phyloP scores from a whole-genome alignment of 345 rosid species.

The Aquilaria sinensis region DNA sequence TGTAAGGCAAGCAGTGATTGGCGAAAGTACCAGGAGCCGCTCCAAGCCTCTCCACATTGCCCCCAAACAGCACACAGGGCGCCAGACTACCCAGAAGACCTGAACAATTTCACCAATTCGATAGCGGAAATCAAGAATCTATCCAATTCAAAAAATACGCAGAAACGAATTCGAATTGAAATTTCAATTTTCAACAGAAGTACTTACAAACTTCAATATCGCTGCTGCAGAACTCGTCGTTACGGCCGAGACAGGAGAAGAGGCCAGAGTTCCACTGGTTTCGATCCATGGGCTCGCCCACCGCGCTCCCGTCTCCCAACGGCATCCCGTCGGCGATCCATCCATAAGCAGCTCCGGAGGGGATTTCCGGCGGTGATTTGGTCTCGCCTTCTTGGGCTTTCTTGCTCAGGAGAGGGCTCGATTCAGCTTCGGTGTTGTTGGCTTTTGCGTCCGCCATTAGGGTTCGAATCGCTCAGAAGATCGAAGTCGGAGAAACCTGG shows the following conservation, averaged over 20 bases:
- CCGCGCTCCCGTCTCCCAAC: conserved; percentile 59
- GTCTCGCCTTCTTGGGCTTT: neutral
- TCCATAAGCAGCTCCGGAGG: conserved; percentile 25
- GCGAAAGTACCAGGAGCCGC: conserved; percentile 66
- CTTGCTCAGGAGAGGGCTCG: conserved; percentile 64
- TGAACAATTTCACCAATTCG: neutral
- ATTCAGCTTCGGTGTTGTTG: conserved; percentile 36
- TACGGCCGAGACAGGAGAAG: conserved; percentile 72
- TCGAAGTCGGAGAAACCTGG: too few species aligned
- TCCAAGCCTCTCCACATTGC: conserved; percentile 76
- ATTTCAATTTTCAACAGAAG: neutral
- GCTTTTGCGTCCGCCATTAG: conserved; percentile 36
- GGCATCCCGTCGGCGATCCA: conserved; percentile 91
- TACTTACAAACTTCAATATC: conserved; percentile 98
- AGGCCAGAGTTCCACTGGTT: conserved; percentile 70
- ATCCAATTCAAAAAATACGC: too few species aligned
- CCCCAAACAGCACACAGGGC: conserved; percentile 78
- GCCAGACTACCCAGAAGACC: conserved; percentile 88
- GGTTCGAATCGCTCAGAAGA: neutral
- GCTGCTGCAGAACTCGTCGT: conserved; percentile 96
- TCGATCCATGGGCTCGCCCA: conserved; percentile 86
- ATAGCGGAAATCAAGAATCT: too few species aligned
- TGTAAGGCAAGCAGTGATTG: conserved; percentile 63
- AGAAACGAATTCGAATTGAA: neutral
- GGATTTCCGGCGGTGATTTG: conserved; percentile 12